Base-by-base conservation (phyloP, 805 yeast species). In the Metschnikowia matae region DNA sequence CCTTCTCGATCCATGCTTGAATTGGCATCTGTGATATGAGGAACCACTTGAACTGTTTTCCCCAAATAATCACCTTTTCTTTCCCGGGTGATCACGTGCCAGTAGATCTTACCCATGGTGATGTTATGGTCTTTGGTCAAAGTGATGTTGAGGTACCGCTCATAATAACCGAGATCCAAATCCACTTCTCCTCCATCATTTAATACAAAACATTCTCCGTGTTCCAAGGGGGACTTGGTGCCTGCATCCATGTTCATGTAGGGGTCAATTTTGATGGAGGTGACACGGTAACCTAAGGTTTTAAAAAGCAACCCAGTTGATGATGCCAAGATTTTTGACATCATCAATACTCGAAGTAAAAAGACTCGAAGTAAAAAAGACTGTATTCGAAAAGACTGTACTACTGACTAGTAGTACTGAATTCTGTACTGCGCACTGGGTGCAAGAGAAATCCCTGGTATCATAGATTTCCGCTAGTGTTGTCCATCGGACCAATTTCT, bases 211-310 rank as follows among this genome's bases (percentile, higher is more conserved):
- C 96, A 96, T 72, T 94, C 99, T 62, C 99, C 99, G 67, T 94
- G 99, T 71, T 94, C 99, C 66, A 94, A 77, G 20, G 99, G 99
- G 39, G 97, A 89, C 99, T 94, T 94, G 41, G 99, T 94, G 62
- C 99, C 99, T 37, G 99, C 99, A 75, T 94, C 99, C 60, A 94
- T 89, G 75, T 94, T 94, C 96, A 94, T 88, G 73, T 94, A 94
- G 38, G 99, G 99, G 75, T 94, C 99, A 64, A 94, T 94, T 71
- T 94, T 94, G 75, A 94, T 92, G 14, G 98, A 90, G 3, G 99
- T 92, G 55, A 92, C 98, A 66, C 96, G 85, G 63, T 87, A 79
- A 54, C 99, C 99, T 52, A 89, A 74, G 38, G 99, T 91, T 71
- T 94, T 94, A 71, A 94, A 80, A 57, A 94, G 71, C 73, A 94